Percentiles rank a stretch among this genome's conserved stretches.
Evolutionary conservation across 2,329 filamentous ascomycete genomes (phyloP).

Genomic region (Clonostachys sp.): DNA sequence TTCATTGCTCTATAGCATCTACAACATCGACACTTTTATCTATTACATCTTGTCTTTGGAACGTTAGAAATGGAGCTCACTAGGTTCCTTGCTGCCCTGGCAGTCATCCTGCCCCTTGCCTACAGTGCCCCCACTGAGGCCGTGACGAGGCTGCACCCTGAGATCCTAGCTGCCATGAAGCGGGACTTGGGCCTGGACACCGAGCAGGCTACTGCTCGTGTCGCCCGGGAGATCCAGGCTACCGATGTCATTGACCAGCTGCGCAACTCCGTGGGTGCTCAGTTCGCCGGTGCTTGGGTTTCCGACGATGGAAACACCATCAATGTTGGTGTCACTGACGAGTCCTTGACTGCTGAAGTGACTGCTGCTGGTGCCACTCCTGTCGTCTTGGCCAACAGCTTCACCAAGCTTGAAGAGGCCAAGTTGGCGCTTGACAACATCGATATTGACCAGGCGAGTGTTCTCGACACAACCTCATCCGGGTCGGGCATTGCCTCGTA

Average conservation of each 20-base stretch:
- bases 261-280: constrained; percentile 17
- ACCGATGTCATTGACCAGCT: constrained; percentile 28
- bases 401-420: constrained; percentile 31
- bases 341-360: constrained; percentile 25
- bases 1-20: neutral
- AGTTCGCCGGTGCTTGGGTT: constrained; percentile 32
- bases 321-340: constrained; percentile 29
- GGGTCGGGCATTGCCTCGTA: constrained; percentile 25
- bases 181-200: constrained; percentile 32
- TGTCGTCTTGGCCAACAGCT: constrained; percentile 21
- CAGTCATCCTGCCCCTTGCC: constrained; percentile 29
- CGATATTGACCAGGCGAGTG: constrained; percentile 15
- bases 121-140: constrained; percentile 29
- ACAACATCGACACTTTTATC: neutral
- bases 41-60: constrained; percentile 9
- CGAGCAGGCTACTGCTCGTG: constrained; percentile 27
- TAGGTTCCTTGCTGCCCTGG: constrained; percentile 28
- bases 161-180: constrained; percentile 35
- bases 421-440: constrained; percentile 34
- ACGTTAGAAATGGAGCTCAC: constrained; percentile 26
- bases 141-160: constrained; percentile 27
- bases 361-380: constrained; percentile 25
- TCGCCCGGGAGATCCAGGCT: constrained; percentile 27
- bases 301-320: constrained; percentile 21
- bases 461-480: constrained; percentile 15